Evolutionary conservation across 371 early-diverging fungal genomes (phyloP), one percentile per base, ranked within the genome.

Genomic region (Nosema bombycis): DNA sequence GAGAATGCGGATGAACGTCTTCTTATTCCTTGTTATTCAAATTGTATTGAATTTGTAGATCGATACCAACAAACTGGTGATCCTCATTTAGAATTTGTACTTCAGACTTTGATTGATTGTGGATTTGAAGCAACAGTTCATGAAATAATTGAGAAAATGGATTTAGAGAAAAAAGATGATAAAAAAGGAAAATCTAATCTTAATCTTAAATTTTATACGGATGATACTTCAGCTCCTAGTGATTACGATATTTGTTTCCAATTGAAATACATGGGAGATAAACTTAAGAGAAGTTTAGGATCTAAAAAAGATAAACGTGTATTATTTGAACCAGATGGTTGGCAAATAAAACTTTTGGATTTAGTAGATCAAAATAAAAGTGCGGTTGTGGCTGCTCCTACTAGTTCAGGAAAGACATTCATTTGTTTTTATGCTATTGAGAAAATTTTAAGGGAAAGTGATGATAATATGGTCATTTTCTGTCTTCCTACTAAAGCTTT

Each of bases 351-450:
- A 10, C 82, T 89, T 36, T 82, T 89, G 23, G 86, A 89, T 78
- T 80, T 87, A 55, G 88, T 89, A 32, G 80, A 86, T 65, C 46
- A 60, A n/a, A 76, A 78, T 21, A 76, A 80, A 69, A 79, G 79
- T 72, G 88, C 86, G 1, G 81, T 89, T 6, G 84, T 89, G 30
- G 84, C 83, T 67, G 89, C 89, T n/a, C 89, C 89, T 12, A 89
- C 89, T 24, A 84, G 85, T 64, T 82, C 86, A 0, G 89, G 89
- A 46, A 89, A 89, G 75, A 89, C 89, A 15, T 89, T 89, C 80
- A 88, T 89, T 38, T 85, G 88, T 63, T 89, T 85, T 80, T 89
- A 89, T 83, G 89, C 88, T 6, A 88, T 89, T 70, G 89, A 89
- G 76, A 87, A 87, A 72, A 84, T 89, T 33, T 80, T 89, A 54